Evolutionary conservation across 1,284 basidiomycete genomes (phyloP).

Genomic region (Cryptococcus depauperatus): DNA sequence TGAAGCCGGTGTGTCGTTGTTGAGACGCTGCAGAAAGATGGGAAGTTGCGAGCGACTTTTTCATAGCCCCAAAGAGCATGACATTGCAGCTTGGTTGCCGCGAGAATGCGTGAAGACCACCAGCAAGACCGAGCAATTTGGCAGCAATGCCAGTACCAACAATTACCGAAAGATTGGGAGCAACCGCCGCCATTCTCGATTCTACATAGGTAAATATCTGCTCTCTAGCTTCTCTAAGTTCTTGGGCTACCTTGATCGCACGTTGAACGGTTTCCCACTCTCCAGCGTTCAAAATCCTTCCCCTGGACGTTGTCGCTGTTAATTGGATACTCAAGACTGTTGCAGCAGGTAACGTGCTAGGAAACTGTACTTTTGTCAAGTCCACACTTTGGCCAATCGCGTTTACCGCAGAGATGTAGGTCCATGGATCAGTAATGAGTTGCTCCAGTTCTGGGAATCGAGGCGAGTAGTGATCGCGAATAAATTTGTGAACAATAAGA

Average conservation of each 20-base stretch:
- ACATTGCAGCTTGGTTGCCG: conserved; percentile 96
- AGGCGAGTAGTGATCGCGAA: conserved; percentile 91
- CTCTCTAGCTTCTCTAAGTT: conserved; percentile 78
- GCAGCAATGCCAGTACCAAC: conserved; percentile 97
- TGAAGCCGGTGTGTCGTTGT: conserved; percentile 89
- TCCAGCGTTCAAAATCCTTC: conserved; percentile 59
- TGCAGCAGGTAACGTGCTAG: conserved; percentile 76
- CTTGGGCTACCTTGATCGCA: conserved; percentile 79
- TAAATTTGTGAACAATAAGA: conserved; percentile 96
- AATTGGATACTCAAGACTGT: conserved; percentile 94
- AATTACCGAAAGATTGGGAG: conserved; percentile 95
- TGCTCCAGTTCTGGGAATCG: conserved; percentile 97
- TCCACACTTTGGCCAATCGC: conserved; percentile 80
- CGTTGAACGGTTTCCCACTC: conserved; percentile 75
- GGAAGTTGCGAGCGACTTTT: conserved; percentile 74
- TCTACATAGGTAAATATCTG: conserved; percentile 99
- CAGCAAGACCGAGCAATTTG: conserved; percentile 93
- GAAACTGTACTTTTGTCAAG: conserved; percentile 70
- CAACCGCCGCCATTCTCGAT: conserved; percentile 94
- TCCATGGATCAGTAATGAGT: conserved; percentile 80
- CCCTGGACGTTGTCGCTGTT: conserved; percentile 84
- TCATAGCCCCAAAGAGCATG: conserved; percentile 87
- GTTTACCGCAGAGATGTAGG: conserved; percentile 86
- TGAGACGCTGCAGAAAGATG: conserved; percentile 58
- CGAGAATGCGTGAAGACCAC: conserved; percentile 78